A percentile compares a stretch with the other conserved stretches of the same genome.
Evolutionary conservation across 305 asterid genomes (phyloP).

Genomic region (Fraxinus baroniana): DNA sequence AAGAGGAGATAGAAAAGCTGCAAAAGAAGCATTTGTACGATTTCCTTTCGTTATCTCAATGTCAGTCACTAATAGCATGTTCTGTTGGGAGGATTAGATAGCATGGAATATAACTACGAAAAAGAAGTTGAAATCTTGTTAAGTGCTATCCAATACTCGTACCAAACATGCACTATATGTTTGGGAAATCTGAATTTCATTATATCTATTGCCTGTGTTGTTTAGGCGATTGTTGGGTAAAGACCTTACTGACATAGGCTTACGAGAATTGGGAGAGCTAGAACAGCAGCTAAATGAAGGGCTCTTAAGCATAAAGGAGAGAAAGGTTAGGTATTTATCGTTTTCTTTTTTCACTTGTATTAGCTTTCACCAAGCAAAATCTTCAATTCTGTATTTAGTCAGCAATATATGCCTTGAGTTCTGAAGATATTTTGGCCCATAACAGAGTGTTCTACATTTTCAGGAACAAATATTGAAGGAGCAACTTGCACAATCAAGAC

Average conservation of each 20-base stretch:
- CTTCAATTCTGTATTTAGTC: background rate
- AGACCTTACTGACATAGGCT: conserved; percentile 48
- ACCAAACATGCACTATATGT: background rate
- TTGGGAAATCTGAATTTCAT: background rate
- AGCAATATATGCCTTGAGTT: background rate
- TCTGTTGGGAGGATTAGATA: background rate
- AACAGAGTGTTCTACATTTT: background rate
- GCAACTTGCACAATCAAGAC: conserved; percentile 44
- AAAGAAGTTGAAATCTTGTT: background rate
- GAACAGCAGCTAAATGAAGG: conserved; percentile 57
- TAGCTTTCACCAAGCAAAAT: background rate
- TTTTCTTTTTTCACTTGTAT: background rate
- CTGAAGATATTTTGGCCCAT: background rate
- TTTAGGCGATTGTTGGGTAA: conserved; percentile 60
- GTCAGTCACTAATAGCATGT: background rate
- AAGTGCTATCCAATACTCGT: background rate
- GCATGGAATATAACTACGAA: background rate
- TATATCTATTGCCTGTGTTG: conserved; percentile 2
- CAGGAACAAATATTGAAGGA: conserved; percentile 55
- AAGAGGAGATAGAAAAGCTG: conserved; percentile 53
- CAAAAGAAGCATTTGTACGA: conserved; percentile 49
- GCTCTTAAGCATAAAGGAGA: conserved; percentile 52
- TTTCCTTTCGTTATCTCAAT: conserved; percentile 17
- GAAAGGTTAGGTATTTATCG: conserved; percentile 48
- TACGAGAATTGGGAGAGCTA: conserved; percentile 50